Base-by-base conservation (phyloP, 805 yeast species). In the Metschnikowia gelsemii region DNA sequence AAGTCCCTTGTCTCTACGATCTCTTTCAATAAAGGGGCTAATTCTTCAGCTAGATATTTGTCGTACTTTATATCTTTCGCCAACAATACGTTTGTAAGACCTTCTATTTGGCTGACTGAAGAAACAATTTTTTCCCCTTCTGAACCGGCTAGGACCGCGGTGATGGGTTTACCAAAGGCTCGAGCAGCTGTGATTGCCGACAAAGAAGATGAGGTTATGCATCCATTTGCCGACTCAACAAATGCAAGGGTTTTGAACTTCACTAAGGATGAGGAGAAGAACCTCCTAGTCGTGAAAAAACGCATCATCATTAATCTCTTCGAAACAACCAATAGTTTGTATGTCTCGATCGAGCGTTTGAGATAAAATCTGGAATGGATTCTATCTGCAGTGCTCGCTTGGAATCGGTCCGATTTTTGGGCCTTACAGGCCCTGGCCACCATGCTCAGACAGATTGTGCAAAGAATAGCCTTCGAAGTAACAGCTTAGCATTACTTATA, bases 111-210 rank as follows among this genome's bases (percentile, higher is more conserved):
- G 24, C 79, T 59, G 14, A 82, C 73, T 42, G 68, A 62, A n/a
- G 63, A 47, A 1, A 76, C 76, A n/a, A 59, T 51, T 12, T 53
- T 39, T 9, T 79, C 84, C 8, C 47, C 64, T 56, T 87, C 79
- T 2, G 75, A 62, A 4, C 96, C 96, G 7, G 85, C 72, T 9
- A 88, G 57, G 2, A 90, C 61, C 1, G 90, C 96, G n/a, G 85
- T 81, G 35, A 91, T 72, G 31, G 95, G 91, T 55, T 82, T 76
- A 6, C 88, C 87, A 32, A 90, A 65, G 53, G 80, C 74, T 38
- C 66, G 63, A 14, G 98, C 96, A 9, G 98, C 98, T 9, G 79
- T 68, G 25, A 90, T 59, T 1, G 90, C 73, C 16, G 87, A 79
- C 45, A 87, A 71, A 5, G 95, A 78, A 4, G 86, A 78, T 9